Percentiles rank a stretch among this genome's conserved stretches.
phyloP scores from a whole-genome alignment of 169 alveolate species.

The Plasmodium coatneyi region DNA sequence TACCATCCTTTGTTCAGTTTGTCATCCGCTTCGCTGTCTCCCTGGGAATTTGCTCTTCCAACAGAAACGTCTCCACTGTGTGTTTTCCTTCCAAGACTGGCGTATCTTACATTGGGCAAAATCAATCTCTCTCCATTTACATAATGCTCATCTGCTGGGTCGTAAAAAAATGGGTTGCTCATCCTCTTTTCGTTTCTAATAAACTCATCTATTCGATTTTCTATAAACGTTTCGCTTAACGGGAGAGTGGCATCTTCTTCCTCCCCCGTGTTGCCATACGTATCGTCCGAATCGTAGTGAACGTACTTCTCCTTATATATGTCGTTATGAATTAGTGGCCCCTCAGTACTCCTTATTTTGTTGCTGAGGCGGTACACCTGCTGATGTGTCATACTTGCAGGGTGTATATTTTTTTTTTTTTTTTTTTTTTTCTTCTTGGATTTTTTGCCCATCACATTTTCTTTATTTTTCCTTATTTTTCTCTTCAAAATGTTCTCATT shows the following conservation, averaged over 20 bases:
- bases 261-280: neutral
- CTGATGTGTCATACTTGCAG: constrained; percentile 10
- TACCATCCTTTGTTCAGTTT: constrained; percentile 65
- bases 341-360: constrained; percentile 11
- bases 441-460: constrained; percentile 2
- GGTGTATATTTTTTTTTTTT: constrained; percentile 7
- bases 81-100: neutral
- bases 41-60: neutral
- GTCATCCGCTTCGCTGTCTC: neutral
- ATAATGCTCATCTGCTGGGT: neutral
- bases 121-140: constrained; percentile 3
- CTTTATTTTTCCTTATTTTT: constrained; percentile 38
- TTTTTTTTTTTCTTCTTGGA: neutral
- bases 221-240: constrained; percentile 35
- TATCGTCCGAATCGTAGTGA: neutral
- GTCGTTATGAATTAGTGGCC: constrained; percentile 44
- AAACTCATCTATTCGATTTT: constrained; percentile 21
- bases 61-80: neutral
- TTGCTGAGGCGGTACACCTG: constrained; percentile 38
- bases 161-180: constrained; percentile 3
- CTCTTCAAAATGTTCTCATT: constrained; percentile 45
- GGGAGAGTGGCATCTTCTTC: constrained; percentile 29
- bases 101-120: constrained; percentile 6
- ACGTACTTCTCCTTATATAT: constrained; percentile 40
- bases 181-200: constrained; percentile 17